Conservation (phyloP, 768 basidiomycete species). For the Gyrodon lividus region DNA sequence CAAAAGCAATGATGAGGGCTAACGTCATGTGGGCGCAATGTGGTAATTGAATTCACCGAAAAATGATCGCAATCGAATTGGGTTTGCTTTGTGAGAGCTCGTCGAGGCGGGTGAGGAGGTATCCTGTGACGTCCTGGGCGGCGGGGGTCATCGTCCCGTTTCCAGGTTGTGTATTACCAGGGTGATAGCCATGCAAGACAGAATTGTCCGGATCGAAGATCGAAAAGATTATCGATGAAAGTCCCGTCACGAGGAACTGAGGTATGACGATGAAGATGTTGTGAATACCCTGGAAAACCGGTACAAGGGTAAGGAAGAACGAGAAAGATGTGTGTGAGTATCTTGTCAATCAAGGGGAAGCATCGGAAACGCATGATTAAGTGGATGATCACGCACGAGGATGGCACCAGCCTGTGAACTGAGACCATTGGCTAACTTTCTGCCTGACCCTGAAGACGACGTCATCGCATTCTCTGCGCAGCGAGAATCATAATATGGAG, state of each 20-base stretch:
- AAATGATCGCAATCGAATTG: slow-evolving; percentile 78
- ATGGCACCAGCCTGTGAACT: slow-evolving; percentile 89
- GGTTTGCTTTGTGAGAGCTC: slow-evolving; percentile 30
- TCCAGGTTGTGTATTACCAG: slow-evolving; percentile 9
- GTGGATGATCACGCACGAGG: slow-evolving; percentile 49
- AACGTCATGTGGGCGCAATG: background rate
- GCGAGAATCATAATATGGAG: slow-evolving; percentile 10
- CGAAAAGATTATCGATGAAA: slow-evolving; percentile 85
- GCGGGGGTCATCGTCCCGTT: slow-evolving; percentile 7
- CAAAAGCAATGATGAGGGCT: background rate
- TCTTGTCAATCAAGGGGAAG: background rate
- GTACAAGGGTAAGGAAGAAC: background rate
- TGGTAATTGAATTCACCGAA: slow-evolving; percentile 47
- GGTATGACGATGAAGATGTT: slow-evolving; percentile 93
- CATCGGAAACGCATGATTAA: slow-evolving; percentile 1
- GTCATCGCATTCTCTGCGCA: slow-evolving; percentile 20
- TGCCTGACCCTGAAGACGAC: slow-evolving; percentile 7
- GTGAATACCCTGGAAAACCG: slow-evolving; percentile 74
- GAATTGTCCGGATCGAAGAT: slow-evolving; percentile 69
- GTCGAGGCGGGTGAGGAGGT: slow-evolving; percentile 13
- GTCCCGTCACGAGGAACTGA: slow-evolving; percentile 87
- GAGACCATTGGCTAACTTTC: slow-evolving; percentile 36
- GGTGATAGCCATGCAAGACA: slow-evolving; percentile 36
- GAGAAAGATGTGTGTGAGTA: background rate
- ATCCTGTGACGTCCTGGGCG: slow-evolving; percentile 5